A percentile compares a stretch with the other conserved stretches of the same genome.
phyloP scores from a whole-genome alignment of 1,139 yeast species.

The Komagataea norvegica region DNA sequence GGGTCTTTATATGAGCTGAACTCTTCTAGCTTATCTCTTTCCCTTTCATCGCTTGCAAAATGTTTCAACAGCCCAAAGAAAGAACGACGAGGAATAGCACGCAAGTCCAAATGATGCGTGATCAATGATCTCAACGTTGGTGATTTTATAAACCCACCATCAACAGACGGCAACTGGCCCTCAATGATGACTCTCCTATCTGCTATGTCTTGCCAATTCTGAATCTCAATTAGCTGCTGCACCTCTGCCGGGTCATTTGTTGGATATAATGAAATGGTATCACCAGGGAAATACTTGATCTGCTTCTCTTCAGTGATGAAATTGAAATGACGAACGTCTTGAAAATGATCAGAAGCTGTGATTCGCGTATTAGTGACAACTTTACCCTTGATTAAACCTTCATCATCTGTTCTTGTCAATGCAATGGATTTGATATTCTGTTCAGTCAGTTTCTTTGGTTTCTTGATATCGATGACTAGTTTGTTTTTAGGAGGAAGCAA shows the following conservation, averaged over 20 bases:
- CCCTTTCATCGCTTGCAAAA: constrained; percentile 67
- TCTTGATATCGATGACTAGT: constrained; percentile 27
- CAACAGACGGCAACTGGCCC: constrained; percentile 32
- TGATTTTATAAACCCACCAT: constrained; percentile 57
- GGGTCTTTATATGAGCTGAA: constrained; percentile 67
- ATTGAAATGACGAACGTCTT: constrained; percentile 72
- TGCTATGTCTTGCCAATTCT: constrained; percentile 69
- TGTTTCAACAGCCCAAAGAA: constrained; percentile 70
- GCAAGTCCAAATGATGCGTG: constrained; percentile 75
- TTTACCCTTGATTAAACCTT: constrained; percentile 33
- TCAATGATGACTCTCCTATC: constrained; percentile 41
- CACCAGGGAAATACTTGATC: constrained; percentile 64
- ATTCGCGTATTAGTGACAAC: constrained; percentile 51
- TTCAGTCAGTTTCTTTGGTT: constrained; percentile 29
- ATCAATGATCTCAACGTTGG: constrained; percentile 68
- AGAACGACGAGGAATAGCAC: constrained; percentile 77
- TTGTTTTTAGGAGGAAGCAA: constrained; percentile 43
- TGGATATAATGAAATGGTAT: constrained; percentile 74
- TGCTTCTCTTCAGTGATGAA: constrained; percentile 32
- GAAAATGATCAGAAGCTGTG: constrained; percentile 72
- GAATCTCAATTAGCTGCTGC: constrained; percentile 57
- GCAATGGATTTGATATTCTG: constrained; percentile 24
- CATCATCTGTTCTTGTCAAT: constrained; percentile 29
- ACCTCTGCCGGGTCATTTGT: constrained; percentile 63
- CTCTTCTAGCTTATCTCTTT: constrained; percentile 68